phyloP scores from a whole-genome alignment of 225 moss, liverwort and hornwort genomes.

The Thuidium tamariscinum region DNA sequence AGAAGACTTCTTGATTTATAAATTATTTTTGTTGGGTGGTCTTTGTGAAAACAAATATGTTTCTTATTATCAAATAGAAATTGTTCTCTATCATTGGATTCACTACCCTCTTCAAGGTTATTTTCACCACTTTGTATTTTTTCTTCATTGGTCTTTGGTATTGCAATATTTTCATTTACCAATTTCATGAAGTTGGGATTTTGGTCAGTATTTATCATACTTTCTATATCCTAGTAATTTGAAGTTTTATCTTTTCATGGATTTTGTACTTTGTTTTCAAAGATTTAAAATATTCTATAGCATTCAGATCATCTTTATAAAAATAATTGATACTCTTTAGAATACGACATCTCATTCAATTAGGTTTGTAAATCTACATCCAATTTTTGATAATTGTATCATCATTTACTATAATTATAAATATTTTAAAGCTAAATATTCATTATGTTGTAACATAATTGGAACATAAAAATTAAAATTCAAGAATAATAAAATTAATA shows the following conservation, averaged over 20 bases:
- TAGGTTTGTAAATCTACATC: background rate
- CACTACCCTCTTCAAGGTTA: background rate
- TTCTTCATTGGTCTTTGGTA: background rate
- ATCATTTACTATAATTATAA: background rate
- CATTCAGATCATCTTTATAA: background rate
- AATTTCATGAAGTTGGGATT: background rate
- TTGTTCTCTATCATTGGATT: background rate
- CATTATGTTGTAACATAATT: background rate
- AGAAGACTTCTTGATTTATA: background rate
- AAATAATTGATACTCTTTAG: background rate
- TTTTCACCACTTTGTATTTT: background rate
- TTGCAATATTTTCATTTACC: background rate
- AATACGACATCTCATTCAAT: background rate
- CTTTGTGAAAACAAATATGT: slow-evolving; percentile 9
- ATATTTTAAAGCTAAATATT: background rate
- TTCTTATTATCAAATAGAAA: background rate
- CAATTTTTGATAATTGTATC: background rate
- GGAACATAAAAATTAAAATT: background rate
- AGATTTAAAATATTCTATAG: background rate
- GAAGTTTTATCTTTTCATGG: background rate
- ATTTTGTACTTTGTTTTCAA: background rate
- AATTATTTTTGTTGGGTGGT: background rate
- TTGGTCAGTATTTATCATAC: background rate
- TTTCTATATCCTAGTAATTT: background rate
- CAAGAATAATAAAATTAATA: background rate